Base-by-base conservation (phyloP, 768 basidiomycete genomes). In the Sporobolomyces pararoseus region DNA sequence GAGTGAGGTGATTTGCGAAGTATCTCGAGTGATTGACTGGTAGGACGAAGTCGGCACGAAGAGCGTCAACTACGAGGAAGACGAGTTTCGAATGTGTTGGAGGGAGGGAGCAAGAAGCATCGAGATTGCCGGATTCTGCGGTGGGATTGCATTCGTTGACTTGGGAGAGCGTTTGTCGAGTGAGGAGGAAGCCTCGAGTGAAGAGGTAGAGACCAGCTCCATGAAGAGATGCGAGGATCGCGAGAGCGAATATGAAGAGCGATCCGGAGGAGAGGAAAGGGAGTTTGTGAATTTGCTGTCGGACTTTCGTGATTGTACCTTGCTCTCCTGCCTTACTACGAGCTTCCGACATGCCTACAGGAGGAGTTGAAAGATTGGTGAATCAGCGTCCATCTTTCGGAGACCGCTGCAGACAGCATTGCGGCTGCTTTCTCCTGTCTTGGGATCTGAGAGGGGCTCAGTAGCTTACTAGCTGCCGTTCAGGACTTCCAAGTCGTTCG, bases 31-130 rank as follows among this genome's bases (percentile, higher is more conserved):
- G 76, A 0, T 78, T 76, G 64, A 88, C 77, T 3, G 88, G 86
- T 0, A 90, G 84, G 52, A 98, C 80, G 78, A 98, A 98, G 80
- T 99, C 95, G 76, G 92, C 94, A 3, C 96, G 88, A 29, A 99
- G 83, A 0, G 95, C 85, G 79, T 98, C 96, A 74, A 99, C 89
- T 63, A 98, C 85, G 71, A 99, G 83, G 47, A 96, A 68, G 32
- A 98, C 83, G 9, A 90, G 89, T 73, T 89, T 86, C 70, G 84
- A 84, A 82, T 94, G 89, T 0, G 89, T 90, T 0, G 86, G 83
- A 27, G 79, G 76, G 12, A 87, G 80, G 13, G 83, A 84, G 77
- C 85, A 85, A 7, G 78, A 68, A 25, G 73, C 14, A 63, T 74
- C 70, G 57, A 72, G 75, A 46, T 72, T 67, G 46, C 73, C 71